Percentiles rank a stretch among this genome's conserved stretches.
phyloP scores from a whole-genome alignment of 371 early-diverging fungal species.

The Apophysomyces elegans region DNA sequence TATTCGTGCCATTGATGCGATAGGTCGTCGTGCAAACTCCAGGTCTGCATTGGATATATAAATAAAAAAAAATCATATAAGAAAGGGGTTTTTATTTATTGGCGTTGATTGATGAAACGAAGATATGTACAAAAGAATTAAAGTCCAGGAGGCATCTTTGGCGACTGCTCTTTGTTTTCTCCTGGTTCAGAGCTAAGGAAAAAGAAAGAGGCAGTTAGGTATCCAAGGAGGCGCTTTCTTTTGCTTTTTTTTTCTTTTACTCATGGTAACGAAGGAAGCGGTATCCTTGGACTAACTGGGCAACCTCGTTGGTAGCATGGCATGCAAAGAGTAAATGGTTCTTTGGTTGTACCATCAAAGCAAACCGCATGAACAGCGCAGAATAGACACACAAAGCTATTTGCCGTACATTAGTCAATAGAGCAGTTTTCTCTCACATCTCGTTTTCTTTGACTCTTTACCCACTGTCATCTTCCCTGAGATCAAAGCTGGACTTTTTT shows the following conservation, averaged over 20 bases:
- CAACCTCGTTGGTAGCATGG: conserved; percentile 90
- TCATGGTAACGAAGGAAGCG: conserved; percentile 81
- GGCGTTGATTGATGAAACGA: too few species aligned
- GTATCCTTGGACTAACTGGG: conserved; percentile 86
- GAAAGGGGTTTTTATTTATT: too few species aligned
- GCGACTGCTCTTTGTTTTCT: conserved; percentile 21
- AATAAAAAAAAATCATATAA: not conserved
- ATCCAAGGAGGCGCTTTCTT: not conserved
- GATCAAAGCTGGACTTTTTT: conserved; percentile 92
- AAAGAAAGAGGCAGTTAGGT: not conserved
- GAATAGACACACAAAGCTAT: conserved; percentile 81
- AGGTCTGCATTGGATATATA: conserved; percentile 32
- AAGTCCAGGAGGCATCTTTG: conserved; percentile 14
- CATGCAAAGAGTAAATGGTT: conserved; percentile 93
- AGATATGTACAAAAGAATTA: conserved; percentile 10
- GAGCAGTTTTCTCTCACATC: not conserved
- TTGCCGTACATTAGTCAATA: not conserved
- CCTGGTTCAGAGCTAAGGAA: conserved; percentile 18
- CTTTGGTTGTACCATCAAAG: conserved; percentile 89
- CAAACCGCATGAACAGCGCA: conserved; percentile 94
- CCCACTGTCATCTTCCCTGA: conserved; percentile 94
- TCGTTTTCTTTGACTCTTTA: conserved; percentile 24
- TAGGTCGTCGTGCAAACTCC: conserved; percentile 41
- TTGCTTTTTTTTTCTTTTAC: conserved; percentile 29
- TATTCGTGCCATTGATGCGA: conserved; percentile 59